Conservation (phyloP, 768 basidiomycete genomes). For the Asterophora lycoperdoides region DNA sequence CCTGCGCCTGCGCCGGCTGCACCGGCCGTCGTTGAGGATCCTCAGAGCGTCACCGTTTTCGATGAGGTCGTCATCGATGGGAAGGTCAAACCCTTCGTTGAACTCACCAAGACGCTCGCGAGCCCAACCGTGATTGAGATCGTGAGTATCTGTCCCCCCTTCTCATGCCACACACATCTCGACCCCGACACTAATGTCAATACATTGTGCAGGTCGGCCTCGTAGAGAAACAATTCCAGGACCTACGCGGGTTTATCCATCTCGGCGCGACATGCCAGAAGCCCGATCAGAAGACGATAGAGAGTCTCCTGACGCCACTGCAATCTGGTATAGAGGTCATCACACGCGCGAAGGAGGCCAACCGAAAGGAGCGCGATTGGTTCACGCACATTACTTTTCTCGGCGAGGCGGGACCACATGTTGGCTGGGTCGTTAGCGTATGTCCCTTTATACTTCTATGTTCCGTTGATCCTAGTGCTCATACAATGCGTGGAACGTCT, state of each 20-base stretch:
- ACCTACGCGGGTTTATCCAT: conserved; percentile 65
- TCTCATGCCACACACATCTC: background rate
- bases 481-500: background rate
- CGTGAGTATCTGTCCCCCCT: conserved; percentile 41
- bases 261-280: conserved; percentile 73
- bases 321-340: conserved; percentile 71
- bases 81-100: conserved; percentile 69
- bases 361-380: conserved; percentile 78
- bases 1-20: conserved; percentile 31
- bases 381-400: conserved; percentile 74
- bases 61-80: conserved; percentile 69
- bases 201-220: conserved; percentile 51
- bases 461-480: background rate
- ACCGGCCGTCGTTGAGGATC: conserved; percentile 33
- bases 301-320: conserved; percentile 60
- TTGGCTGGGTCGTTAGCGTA: conserved; percentile 88
- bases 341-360: conserved; percentile 76
- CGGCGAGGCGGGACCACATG: conserved; percentile 74
- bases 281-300: conserved; percentile 60
- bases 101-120: conserved; percentile 68
- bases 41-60: conserved; percentile 66
- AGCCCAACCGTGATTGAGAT: conserved; percentile 70
- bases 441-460: conserved; percentile 24
- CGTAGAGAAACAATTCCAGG: conserved; percentile 61
- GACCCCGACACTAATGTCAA: background rate